Base-by-base conservation (phyloP, 495 filamentous ascomycete species). In the Beverwykella pulmonaria region DNA sequence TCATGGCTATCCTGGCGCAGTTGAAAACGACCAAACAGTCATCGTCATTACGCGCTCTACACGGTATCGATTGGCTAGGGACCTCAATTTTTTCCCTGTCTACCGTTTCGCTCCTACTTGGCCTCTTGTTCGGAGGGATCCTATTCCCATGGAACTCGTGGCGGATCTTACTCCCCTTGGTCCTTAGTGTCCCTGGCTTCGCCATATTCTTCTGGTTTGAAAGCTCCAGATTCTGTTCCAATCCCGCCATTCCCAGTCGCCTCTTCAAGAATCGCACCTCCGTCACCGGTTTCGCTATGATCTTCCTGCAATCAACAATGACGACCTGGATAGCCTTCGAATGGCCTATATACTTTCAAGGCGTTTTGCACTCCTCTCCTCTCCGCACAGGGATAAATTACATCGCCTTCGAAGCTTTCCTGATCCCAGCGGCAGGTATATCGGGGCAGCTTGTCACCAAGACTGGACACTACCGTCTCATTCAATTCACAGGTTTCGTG, bases 1-100 rank as follows among this genome's bases (percentile, higher is more conserved):
- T 61, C 15, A 19, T 72, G 29, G 30, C 58, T 27, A 14, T 46
- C 23, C 72, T 69, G 36, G 44, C 70, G 9, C 39, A 57, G 48
- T 71, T 23, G 64, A 4, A 6, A 7, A n/a, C 26, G 20, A 41
- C 9, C 4, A 53, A 6, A 9, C 23, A 39, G 7, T 12, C 1
- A 34, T 36, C 8, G 19, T 10, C 8, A 23, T 4, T 2, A 59
- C 6, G 15, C 27, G n/a, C n/a, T n/a, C n/a, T 53, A 15, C 29
- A 30, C 7, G 10, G 32, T 2, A 41, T 62, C 15, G 59, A 62
- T 27, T 53, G 20, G 8, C 5, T 60, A 1, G 63, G 56, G 2
- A 54, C 27, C 17, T 0, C 25, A 0, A 54, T 61, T 19, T 53
- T 67, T 30, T 46, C 47, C 23, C 26, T 7, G 0, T 60, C 63